Evolutionary conservation across 1,284 basidiomycete species (phyloP), one percentile per base, ranked within the genome.

Genomic region (Pseudozyma tsukubaensis): DNA sequence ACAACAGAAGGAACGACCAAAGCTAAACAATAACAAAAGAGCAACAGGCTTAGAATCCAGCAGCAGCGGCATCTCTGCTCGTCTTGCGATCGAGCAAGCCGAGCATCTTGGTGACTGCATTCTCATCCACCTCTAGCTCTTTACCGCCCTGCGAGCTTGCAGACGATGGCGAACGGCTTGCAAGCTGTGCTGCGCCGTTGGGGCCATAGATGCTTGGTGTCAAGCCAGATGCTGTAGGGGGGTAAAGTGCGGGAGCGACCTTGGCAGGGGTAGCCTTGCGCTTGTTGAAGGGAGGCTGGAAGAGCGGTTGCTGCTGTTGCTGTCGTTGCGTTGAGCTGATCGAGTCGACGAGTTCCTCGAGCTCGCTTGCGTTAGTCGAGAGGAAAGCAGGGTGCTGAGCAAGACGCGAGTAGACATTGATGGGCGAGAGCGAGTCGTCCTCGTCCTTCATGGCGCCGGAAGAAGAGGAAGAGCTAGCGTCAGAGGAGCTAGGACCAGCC

Each of bases 351-450:
- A 80, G 61, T 62, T 79, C 79, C 48, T 80, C 79, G 40, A 80
- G 65, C 67, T 80, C 79, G 36, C 43, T 56, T 6, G 67, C 76
- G 59, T 73, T 72, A 50, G 79, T 80, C 16, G 59, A 67, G 35
- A 80, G 61, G 50, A 80, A 79, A n/a, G 74, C 77, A 2, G 79
- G 79, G 51, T 80, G 79, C 71, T 76, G 59, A 6, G 79, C 64
- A 12, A 79, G 57, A 7, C 79, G 75, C 18, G 74, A 72, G 58
- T 80, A 80, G n/a, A 79, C 63, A 49, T 69, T 70, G 68, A 69
- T 73, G 32, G 79, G 77, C n/a, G 76, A 76, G 3, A 80, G 63
- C 39, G 73, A 58, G 48, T 64, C 57, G 32, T 62, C 64, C 0
- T 68, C 65, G 2, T 65, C 60, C 39, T 65, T 60, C 47, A 32